Percentiles rank a stretch among this genome's conserved stretches.
Conservation (phyloP, 306 rosid species). For the Quercus alba region DNA sequence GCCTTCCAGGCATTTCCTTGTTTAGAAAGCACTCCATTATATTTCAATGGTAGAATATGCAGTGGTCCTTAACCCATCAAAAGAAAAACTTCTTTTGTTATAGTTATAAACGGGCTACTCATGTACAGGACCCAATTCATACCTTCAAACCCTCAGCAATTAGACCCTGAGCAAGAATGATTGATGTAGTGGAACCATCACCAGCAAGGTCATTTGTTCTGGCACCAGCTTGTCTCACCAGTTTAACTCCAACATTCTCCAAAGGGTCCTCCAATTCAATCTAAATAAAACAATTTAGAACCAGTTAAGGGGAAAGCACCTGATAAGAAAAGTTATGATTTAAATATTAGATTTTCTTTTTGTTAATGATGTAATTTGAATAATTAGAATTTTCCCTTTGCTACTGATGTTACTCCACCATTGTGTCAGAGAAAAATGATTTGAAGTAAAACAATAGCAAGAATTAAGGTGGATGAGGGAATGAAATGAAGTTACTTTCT, state of each 20-base stretch:
- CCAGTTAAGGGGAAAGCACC: not conserved
- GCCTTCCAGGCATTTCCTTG: not conserved
- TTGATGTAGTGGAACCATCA: slow-evolving; percentile 91
- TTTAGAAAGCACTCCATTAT: not conserved
- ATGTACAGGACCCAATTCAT: slow-evolving; percentile 4
- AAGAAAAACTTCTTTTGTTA: not conserved
- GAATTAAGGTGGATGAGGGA: not conserved
- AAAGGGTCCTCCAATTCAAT: slow-evolving; percentile 89
- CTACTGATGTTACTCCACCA: too few relatives aligned
- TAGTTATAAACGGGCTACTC: slow-evolving; percentile 1
- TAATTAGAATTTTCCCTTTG: not conserved
- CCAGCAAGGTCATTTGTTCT: slow-evolving; percentile 92
- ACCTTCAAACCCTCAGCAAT: slow-evolving; percentile 93
- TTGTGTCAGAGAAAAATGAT: too few relatives aligned
- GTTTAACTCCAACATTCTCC: slow-evolving; percentile 92
- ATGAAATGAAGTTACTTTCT: not conserved
- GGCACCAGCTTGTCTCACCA: slow-evolving; percentile 98
- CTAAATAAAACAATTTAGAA: slow-evolving; percentile 27
- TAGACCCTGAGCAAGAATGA: slow-evolving; percentile 88
- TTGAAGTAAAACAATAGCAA: not conserved
- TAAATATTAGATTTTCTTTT: not conserved
- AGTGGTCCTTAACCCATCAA: slow-evolving; percentile 1
- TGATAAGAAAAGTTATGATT: not conserved
- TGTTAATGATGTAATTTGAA: not conserved
- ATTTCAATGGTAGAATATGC: not conserved